Evolutionary conservation across 73 alveolate genomes (phyloP), one percentile per base, ranked within the genome.

Genomic region (Paramecium sonneborni): DNA sequence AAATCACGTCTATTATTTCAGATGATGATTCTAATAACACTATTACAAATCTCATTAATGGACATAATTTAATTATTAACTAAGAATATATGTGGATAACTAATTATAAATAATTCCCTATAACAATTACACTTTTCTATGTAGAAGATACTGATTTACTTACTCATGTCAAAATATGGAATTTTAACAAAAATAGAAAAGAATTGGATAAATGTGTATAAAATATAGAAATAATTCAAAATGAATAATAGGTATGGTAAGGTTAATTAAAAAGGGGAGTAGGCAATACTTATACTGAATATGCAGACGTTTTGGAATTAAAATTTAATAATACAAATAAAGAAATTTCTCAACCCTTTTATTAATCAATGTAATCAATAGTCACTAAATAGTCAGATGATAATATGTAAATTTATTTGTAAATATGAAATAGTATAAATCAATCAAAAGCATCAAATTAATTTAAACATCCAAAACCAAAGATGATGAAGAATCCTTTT

Each of bases 11-110:
- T 26, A 94, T 95, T 5, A 62, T 56, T 24, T 48, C 82, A 11
- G 96, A 94, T 18, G 15, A 56, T 23, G 96, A 94, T 20, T 94
- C 95, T 1, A 62, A 93, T 68, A 85, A 74, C 1, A 46, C 92
- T 8, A 67, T 88, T 9, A 67, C 93, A 1, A 94, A 93, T 57
- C 85, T 94, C 23, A 46, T 93, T n/a, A 92, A 92, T 92, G 97
- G 97, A 10, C 41, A 68, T 20, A 52, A 84, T 34, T 44, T 94
- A 8, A 94, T 94, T 5, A 94, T 74, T 20, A 93, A 94, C 30
- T 94, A 94, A 30, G 88, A 86, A 39, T 85, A 85, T 9, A 94
- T 94, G 97, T 94, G 86, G 86, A 20, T 39, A 86, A 72, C 95
- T 92, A n/a, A 4, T 56, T 44, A 90, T 86, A 15, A 86, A 92